phyloP scores from a whole-genome alignment of 441 rosid genomes.

The Gossypium davidsonii region DNA sequence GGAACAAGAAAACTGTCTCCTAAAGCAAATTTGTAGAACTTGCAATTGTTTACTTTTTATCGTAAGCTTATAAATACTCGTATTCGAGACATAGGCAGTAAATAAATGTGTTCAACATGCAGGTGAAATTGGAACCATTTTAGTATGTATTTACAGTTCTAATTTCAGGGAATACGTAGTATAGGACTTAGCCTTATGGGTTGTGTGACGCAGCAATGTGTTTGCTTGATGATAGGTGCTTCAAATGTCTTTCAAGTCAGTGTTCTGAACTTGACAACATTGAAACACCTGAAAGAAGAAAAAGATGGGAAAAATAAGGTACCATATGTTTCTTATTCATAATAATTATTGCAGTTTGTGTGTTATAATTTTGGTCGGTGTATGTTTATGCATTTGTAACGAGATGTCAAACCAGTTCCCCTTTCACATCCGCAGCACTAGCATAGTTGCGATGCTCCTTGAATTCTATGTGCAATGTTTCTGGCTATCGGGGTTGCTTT shows the following conservation, averaged over 20 bases:
- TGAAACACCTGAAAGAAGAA: neutral
- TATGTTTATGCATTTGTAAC: neutral
- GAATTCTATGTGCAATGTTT: too few relatives aligned
- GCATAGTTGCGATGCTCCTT: too few relatives aligned
- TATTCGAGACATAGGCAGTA: neutral
- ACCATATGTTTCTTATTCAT: neutral
- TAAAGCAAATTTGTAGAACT: neutral
- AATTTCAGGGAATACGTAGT: neutral
- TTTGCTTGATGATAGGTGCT: neutral
- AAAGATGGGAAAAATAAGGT: neutral
- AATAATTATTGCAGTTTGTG: neutral
- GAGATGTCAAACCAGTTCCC: neutral
- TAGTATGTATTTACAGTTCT: neutral
- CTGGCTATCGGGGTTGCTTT: too few relatives aligned
- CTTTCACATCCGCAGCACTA: too few relatives aligned
- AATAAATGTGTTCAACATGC: neutral
- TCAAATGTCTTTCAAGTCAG: conserved; percentile 5
- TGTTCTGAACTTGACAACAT: neutral
- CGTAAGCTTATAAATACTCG: neutral
- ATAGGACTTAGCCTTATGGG: neutral
- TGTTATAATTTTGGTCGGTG: neutral
- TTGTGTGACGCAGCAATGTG: neutral
- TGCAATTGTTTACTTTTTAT: neutral
- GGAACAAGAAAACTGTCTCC: conserved; percentile 2
- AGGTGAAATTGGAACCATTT: neutral